phyloP scores from a whole-genome alignment of 768 basidiomycete species.

The Lyophyllum semitale region DNA sequence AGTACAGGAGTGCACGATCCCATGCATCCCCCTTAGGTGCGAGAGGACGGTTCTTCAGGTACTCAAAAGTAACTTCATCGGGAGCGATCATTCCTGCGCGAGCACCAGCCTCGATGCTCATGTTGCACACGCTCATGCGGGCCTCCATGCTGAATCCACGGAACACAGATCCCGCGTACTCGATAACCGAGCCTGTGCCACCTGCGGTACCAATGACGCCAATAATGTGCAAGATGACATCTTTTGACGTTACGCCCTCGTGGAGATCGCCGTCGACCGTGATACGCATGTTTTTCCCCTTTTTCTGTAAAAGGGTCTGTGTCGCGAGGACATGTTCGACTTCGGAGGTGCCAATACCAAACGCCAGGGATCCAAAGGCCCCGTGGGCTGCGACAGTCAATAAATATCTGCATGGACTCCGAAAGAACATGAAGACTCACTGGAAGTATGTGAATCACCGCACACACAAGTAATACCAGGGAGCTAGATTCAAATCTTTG shows the following conservation, averaged over 20 bases:
- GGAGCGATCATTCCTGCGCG: slow-evolving; percentile 93
- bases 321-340: slow-evolving; percentile 95
- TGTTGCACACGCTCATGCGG: slow-evolving; percentile 90
- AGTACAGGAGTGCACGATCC: slow-evolving; percentile 85
- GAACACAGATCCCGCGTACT: slow-evolving; percentile 89
- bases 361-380: slow-evolving; percentile 90
- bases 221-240: slow-evolving; percentile 89
- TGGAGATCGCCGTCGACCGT: slow-evolving; percentile 80
- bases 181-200: slow-evolving; percentile 89
- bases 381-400: slow-evolving; percentile 65
- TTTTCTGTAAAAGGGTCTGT: slow-evolving; percentile 84
- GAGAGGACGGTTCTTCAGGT: slow-evolving; percentile 79
- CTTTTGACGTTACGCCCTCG: slow-evolving; percentile 87
- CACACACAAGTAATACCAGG: slow-evolving; percentile 85
- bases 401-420: slow-evolving; percentile 4
- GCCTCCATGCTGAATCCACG: slow-evolving; percentile 87
- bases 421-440: slow-evolving; percentile 41
- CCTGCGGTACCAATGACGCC: slow-evolving; percentile 92
- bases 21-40: slow-evolving; percentile 84
- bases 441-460: slow-evolving; percentile 93
- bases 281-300: slow-evolving; percentile 92
- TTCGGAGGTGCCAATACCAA: slow-evolving; percentile 92
- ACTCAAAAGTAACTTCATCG: slow-evolving; percentile 83
- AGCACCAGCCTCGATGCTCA: slow-evolving; percentile 94
- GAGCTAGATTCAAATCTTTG: slow-evolving; percentile 41